Evolutionary conservation across 177 flowering plant genomes (phyloP), one percentile per base, ranked within the genome.

Genomic region (Vitis hybrid): DNA sequence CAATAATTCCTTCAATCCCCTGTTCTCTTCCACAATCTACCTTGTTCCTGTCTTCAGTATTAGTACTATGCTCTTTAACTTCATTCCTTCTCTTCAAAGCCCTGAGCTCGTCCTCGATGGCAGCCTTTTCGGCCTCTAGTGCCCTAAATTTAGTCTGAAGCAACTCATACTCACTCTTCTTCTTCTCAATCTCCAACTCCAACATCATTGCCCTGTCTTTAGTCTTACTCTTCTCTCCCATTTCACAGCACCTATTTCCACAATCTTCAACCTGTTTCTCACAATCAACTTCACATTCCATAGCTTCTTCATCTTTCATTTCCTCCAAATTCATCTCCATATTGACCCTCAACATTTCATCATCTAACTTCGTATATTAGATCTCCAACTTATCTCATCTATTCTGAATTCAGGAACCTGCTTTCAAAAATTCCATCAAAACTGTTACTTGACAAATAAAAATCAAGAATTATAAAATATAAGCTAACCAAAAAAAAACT

Each of bases 151-250:
- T 81, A 10, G 34, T 32, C 69, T 76, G 76, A 48, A 84, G 75
- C 0, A 48, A 57, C 64, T 74, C 78, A 62, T 67, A 66, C 39
- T 81, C 83, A 13, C 17, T 67, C 34, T 72, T 63, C 70, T 54
- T 74, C 56, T 66, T 68, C 54, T 32, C 67, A 55, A 83, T 66
- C 66, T 80, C 81, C 67, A 64, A 61, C 45, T 75, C 81, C 64
- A 75, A 45, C 34, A 26, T 66, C 19, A 10, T 11, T 34, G 66
- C 64, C 69, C 69, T 75, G 13, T 69, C 75, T 62, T 76, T 74
- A 23, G 54, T 70, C 67, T 59, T 62, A 62, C 68, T 2, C 60
- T 55, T 66, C 57, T 75, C 68, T 32, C 73, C 76, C 62, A 77
- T 30, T 55, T 79, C 78, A 48, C 52, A 17, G 49, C 74, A 77